Evolutionary conservation across 2,329 filamentous ascomycete genomes (phyloP).

Genomic region (Penicillium sp.): DNA sequence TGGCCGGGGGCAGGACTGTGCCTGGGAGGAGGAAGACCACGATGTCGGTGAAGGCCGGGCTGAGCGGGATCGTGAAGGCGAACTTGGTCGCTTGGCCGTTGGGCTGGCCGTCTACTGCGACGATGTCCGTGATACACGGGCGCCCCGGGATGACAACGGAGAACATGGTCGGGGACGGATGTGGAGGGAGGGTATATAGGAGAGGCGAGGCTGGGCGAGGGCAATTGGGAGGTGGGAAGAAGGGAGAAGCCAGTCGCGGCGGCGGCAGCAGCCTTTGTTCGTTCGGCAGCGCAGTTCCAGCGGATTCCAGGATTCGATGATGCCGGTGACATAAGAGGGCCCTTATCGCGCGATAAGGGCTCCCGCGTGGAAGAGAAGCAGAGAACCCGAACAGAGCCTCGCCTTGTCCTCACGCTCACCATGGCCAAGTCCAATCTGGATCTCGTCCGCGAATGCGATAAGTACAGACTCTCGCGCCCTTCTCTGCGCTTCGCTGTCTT

Average conservation of each 20-base stretch:
- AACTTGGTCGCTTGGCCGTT: slow-evolving; percentile 60
- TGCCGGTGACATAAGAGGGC: slow-evolving; percentile 25
- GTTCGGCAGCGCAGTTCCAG: too few species aligned
- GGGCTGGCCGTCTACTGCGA: slow-evolving; percentile 50
- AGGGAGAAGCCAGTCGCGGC: too few species aligned
- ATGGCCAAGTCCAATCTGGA: slow-evolving; percentile 52
- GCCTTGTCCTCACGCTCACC: slow-evolving; percentile 6
- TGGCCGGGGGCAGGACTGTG: slow-evolving; percentile 66
- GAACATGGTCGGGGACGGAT: slow-evolving; percentile 48
- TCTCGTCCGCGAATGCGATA: slow-evolving; percentile 57
- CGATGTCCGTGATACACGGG: slow-evolving; percentile 58
- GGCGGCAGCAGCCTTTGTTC: too few species aligned
- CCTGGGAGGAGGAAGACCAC: slow-evolving; percentile 86
- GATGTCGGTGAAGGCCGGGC: slow-evolving; percentile 65
- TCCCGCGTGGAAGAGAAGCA: too few species aligned
- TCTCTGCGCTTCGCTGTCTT: slow-evolving; percentile 8
- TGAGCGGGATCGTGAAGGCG: slow-evolving; percentile 64
- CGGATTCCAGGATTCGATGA: slow-evolving; percentile 15
- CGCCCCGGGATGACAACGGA: slow-evolving; percentile 60
- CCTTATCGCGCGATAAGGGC: slow-evolving; percentile 29
- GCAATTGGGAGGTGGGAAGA: too few species aligned
- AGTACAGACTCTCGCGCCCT: slow-evolving; percentile 29
- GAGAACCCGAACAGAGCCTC: too few species aligned
- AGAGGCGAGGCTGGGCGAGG: neutral
- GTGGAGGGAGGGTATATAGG: neutral